phyloP scores from a whole-genome alignment of 352 stramenopile species.

The Pythium diclinum region DNA sequence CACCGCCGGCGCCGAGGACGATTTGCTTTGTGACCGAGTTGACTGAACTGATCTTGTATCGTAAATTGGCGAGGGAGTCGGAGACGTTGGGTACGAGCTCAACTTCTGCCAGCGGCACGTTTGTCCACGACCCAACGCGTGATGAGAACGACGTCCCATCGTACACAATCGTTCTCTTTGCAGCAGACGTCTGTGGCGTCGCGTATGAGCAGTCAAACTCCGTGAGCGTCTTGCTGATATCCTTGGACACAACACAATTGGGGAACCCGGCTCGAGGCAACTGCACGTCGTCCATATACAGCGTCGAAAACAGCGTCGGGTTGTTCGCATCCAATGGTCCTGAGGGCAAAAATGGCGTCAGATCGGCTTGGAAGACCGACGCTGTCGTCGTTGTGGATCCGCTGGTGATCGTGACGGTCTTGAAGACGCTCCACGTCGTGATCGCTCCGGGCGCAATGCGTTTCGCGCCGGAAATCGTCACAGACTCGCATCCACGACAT shows the following conservation, averaged over 20 bases:
- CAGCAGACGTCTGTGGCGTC: slow-evolving; percentile 1
- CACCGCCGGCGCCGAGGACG: slow-evolving; percentile 43
- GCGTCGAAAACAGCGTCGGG: slow-evolving; percentile 39
- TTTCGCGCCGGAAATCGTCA: slow-evolving; percentile 49
- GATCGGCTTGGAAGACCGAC: slow-evolving; percentile 46
- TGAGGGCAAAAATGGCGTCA: slow-evolving; percentile 42
- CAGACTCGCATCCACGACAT: slow-evolving; percentile 63
- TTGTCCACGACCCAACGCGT: slow-evolving; percentile 41
- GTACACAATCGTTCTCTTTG: slow-evolving; percentile 27
- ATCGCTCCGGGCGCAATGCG: slow-evolving; percentile 30
- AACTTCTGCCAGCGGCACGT: slow-evolving; percentile 20
- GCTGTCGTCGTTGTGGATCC: slow-evolving; percentile 7
- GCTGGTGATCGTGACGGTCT: slow-evolving; percentile 27
- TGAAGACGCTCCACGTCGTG: slow-evolving; percentile 42
- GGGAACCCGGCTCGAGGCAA: slow-evolving; percentile 57
- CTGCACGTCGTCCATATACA: slow-evolving; percentile 49
- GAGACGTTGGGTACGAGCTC: slow-evolving; percentile 35
- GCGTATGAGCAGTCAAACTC: slow-evolving; percentile 41
- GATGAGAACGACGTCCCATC: slow-evolving; percentile 40
- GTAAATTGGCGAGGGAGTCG: slow-evolving; percentile 34
- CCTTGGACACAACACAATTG: slow-evolving; percentile 34
- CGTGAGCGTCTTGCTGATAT: slow-evolving; percentile 6
- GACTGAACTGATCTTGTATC: slow-evolving; percentile 39
- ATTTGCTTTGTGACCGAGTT: slow-evolving; percentile 27
- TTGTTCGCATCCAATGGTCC: slow-evolving; percentile 16